phyloP scores from a whole-genome alignment of 257 asterid genomes.

The Thymus mandschuricus region DNA sequence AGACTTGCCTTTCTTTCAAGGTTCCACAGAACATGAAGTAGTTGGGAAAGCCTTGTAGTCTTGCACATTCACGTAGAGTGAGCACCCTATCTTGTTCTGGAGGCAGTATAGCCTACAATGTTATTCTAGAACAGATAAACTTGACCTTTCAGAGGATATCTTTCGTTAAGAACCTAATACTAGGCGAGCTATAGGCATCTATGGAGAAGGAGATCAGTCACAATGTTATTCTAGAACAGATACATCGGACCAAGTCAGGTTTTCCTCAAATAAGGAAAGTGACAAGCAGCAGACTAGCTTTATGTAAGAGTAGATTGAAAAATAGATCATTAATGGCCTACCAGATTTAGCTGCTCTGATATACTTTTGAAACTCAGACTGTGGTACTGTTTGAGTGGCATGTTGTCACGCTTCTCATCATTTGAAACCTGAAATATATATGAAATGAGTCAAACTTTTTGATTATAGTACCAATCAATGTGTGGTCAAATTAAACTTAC shows the following conservation, averaged over 20 bases:
- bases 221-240: not conserved
- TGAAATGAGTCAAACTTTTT: slow-evolving; percentile 22
- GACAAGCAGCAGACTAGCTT: too few species aligned
- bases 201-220: not conserved
- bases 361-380: slow-evolving; percentile 49
- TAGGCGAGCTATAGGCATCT: slow-evolving; percentile 1
- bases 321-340: slow-evolving; percentile 30
- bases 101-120: slow-evolving; percentile 44
- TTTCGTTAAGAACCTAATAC: not conserved
- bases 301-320: slow-evolving; percentile 26
- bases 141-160: not conserved
- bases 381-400: slow-evolving; percentile 37
- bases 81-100: slow-evolving; percentile 64
- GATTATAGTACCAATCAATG: slow-evolving; percentile 21
- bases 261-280: too few species aligned
- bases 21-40: slow-evolving; percentile 51
- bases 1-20: slow-evolving; percentile 51
- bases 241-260: not conserved
- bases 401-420: slow-evolving; percentile 48
- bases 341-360: slow-evolving; percentile 54
- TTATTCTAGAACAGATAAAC: not conserved
- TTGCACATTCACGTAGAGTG: slow-evolving; percentile 53
- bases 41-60: slow-evolving; percentile 61
- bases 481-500: slow-evolving; percentile 34
- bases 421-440: slow-evolving; percentile 46